phyloP scores from a whole-genome alignment of 495 filamentous ascomycete species.

The Trichoderma parareesei region DNA sequence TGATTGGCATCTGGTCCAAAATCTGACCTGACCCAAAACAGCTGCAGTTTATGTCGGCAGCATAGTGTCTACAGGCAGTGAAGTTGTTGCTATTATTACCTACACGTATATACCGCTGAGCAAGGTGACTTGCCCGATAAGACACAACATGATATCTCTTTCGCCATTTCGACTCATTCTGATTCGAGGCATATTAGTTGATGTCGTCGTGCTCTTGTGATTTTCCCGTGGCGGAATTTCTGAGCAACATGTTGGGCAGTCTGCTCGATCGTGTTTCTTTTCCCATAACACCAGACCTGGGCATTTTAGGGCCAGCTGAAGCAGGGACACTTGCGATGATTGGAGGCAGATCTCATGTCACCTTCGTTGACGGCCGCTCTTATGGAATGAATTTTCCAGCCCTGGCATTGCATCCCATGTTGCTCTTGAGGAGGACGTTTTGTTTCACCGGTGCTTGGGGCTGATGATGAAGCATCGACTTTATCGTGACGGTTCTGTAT shows the following conservation, averaged over 20 bases:
- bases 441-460: not conserved
- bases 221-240: too few relatives aligned
- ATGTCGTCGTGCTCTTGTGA: too few relatives aligned
- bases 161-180: too few relatives aligned
- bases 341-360: not conserved
- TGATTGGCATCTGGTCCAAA: constrained; percentile 21
- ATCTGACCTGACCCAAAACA: not conserved
- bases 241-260: too few relatives aligned
- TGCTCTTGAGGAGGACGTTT: not conserved
- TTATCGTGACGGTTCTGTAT: too few relatives aligned
- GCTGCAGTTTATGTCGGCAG: not conserved
- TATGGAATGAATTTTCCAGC: not conserved
- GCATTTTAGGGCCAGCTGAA: not conserved
- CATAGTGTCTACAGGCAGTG: not conserved
- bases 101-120: too few relatives aligned
- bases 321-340: not conserved
- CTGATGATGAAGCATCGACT: too few relatives aligned
- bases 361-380: not conserved
- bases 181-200: too few relatives aligned
- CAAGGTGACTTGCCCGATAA: too few relatives aligned
- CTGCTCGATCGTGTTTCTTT: not conserved
- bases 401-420: not conserved
- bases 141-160: too few relatives aligned
- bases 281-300: not conserved
- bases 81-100: too few relatives aligned